Conservation (phyloP, 2,329 filamentous ascomycete species). For the Calonectria montana region DNA sequence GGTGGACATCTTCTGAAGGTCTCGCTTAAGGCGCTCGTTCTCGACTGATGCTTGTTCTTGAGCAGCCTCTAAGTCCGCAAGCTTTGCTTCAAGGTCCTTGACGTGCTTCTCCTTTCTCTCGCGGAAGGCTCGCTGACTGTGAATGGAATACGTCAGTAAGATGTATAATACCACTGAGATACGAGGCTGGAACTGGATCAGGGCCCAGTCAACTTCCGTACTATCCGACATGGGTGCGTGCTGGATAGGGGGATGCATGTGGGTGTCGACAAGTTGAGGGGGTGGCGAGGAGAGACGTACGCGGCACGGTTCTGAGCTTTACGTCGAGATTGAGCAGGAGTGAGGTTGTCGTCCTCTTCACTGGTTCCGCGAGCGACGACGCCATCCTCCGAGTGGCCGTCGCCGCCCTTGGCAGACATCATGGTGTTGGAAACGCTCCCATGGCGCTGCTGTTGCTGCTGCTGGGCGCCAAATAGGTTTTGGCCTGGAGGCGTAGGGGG, state of each 20-base stretch:
- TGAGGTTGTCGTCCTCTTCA: slow-evolving; percentile 67
- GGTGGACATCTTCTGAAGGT: slow-evolving; percentile 84
- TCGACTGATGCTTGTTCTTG: slow-evolving; percentile 80
- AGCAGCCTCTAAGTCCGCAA: slow-evolving; percentile 79
- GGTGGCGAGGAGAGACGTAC: slow-evolving; percentile 56
- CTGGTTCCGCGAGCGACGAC: slow-evolving; percentile 53
- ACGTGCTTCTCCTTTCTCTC: slow-evolving; percentile 96
- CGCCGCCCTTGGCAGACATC: slow-evolving; percentile 48
- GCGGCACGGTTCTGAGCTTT: slow-evolving; percentile 72
- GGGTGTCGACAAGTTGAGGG: neutral
- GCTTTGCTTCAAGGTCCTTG: slow-evolving; percentile 89
- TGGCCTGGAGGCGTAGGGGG: slow-evolving; percentile 65
- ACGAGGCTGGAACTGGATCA: neutral
- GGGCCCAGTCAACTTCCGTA: neutral
- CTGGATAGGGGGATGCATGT: neutral
- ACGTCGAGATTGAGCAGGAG: slow-evolving; percentile 67
- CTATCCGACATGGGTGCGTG: neutral
- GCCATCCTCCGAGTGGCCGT: slow-evolving; percentile 51
- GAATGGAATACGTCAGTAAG: slow-evolving; percentile 27
- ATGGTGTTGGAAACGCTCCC: slow-evolving; percentile 34
- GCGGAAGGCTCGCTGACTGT: slow-evolving; percentile 92
- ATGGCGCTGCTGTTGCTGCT: slow-evolving; percentile 40
- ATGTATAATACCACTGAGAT: neutral
- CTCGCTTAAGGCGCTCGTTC: slow-evolving; percentile 87
- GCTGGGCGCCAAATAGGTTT: slow-evolving; percentile 43